These are phyloP conservation scores for Coemansia sp. DNA, from an alignment of 192 early-diverging fungal genomes.

Conservation along the genomic window DNA sequence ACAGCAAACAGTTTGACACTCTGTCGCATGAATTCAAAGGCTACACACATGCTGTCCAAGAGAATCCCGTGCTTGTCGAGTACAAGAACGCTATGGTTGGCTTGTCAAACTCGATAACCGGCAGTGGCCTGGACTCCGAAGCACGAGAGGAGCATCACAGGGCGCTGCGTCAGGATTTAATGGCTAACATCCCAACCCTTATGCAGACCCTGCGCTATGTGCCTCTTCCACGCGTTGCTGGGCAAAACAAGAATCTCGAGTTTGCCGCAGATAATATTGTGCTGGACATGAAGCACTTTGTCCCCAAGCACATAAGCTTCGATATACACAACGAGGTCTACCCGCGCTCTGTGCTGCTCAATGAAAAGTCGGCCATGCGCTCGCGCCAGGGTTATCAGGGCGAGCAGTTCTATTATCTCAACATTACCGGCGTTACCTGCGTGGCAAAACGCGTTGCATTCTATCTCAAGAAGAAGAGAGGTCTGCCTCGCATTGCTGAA, in stretches of 20 bases:
- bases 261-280: constrained; percentile 55
- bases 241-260: constrained; percentile 48
- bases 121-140: constrained; percentile 22
- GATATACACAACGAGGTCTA: constrained; percentile 45
- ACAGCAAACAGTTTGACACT: constrained; percentile 25
- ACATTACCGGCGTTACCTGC: constrained; percentile 44
- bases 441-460: constrained; percentile 49
- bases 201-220: constrained; percentile 45
- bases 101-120: constrained; percentile 29
- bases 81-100: constrained; percentile 35
- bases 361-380: constrained; percentile 26
- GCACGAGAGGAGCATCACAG: constrained; percentile 35
- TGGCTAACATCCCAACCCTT: constrained; percentile 37
- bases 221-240: constrained; percentile 49
- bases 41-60: constrained; percentile 36
- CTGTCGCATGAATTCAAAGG: constrained; percentile 24
- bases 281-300: constrained; percentile 51
- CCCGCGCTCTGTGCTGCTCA: constrained; percentile 40
- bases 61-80: constrained; percentile 37
- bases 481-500: constrained; percentile 45
- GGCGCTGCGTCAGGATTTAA: constrained; percentile 37
- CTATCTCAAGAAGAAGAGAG: constrained; percentile 54
- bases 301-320: constrained; percentile 51
- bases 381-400: constrained; percentile 34
- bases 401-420: constrained; percentile 52